Percentiles rank a stretch among this genome's conserved stretches.
Evolutionary conservation across 208 protist species (phyloP).

Genomic region (Leptomonas pyrrhocoris): DNA sequence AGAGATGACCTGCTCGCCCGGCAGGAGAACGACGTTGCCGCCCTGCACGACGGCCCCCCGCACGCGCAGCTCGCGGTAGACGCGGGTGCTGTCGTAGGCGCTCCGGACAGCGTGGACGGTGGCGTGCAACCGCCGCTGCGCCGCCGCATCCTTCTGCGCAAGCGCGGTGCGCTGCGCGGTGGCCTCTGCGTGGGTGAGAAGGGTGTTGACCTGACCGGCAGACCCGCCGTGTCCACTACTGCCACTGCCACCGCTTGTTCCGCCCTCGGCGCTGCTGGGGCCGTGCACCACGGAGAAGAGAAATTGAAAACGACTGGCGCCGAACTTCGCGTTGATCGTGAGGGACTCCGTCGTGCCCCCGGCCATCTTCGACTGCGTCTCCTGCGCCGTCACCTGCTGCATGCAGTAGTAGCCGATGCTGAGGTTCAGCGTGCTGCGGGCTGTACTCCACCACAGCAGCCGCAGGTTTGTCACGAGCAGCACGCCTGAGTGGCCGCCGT

Average conservation of each 20-base stretch:
- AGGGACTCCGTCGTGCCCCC: conserved; percentile 86
- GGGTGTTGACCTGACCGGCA: background rate
- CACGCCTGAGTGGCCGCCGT: conserved; percentile 90
- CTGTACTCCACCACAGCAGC: conserved; percentile 88
- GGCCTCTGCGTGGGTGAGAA: background rate
- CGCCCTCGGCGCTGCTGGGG: too few species aligned
- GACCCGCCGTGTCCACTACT: background rate
- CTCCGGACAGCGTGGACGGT: conserved; percentile 58
- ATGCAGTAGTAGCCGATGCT: conserved; percentile 93
- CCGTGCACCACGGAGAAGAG: conserved; percentile 91
- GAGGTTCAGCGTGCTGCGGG: conserved; percentile 77
- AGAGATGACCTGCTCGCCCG: conserved; percentile 87
- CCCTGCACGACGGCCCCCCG: conserved; percentile 89
- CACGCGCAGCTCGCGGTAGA: conserved; percentile 96
- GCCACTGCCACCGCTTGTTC: background rate
- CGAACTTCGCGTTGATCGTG: conserved; percentile 87
- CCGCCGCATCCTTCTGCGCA: background rate
- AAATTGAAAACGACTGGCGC: conserved; percentile 92
- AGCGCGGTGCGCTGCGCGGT: background rate
- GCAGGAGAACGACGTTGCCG: conserved; percentile 85
- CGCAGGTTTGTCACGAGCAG: conserved; percentile 96
- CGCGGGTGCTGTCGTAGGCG: conserved; percentile 93
- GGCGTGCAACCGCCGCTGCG: conserved; percentile 22
- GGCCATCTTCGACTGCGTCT: conserved; percentile 70
- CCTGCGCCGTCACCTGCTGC: conserved; percentile 85